Evolutionary conservation across 805 yeast genomes (phyloP), one percentile per base, ranked within the genome.

Genomic region (Candida vartiovaarae): DNA sequence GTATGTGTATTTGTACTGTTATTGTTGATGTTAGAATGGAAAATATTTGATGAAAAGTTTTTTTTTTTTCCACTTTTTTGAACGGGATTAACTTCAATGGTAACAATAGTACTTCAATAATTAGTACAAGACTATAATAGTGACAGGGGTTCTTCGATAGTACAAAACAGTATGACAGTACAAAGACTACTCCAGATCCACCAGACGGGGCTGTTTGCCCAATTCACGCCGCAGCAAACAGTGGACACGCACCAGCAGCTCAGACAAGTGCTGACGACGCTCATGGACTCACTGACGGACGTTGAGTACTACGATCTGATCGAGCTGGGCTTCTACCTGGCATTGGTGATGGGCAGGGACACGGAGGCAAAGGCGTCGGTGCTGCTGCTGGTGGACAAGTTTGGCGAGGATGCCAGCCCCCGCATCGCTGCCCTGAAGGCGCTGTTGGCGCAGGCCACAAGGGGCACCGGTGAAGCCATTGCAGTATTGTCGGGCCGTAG

Each of bases 261-360:
- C 38, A 51, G 53, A 23, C 35, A 46, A 3, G 61, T 58, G 37
- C 41, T 62, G 7, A 41, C 51, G 3, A 30, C 44, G 6, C 50
- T 55, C 6, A 63, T 57, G 24, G 44, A 56, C 8, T 40, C 52
- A 2, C 36, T 66, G 5, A 46, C 61, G 3, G 63, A 67, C 8
- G 54, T 61, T 3, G 71, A 77, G n/a, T 62, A 73, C 41, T 80
- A 74, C 58, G 69, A 75, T 6, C 61, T 90, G 29, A 67, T 80
- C 50, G 95, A 87, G 59, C 72, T 87, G 54, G 80, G 84, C 41
- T 86, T 87, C 61, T 78, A 76, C 55, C 67, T 89, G 15, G 66
- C 81, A 5, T 61, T 90, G 32, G 61, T 73, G 43, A 66, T 83
- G n/a, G 69, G 76, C 40, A 73, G 78, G 45, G 95, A 87, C 56